A percentile compares a stretch with the other conserved stretches of the same genome.
Conservation (phyloP, 139 green algal species). For the Zygnema cylindricum region DNA sequence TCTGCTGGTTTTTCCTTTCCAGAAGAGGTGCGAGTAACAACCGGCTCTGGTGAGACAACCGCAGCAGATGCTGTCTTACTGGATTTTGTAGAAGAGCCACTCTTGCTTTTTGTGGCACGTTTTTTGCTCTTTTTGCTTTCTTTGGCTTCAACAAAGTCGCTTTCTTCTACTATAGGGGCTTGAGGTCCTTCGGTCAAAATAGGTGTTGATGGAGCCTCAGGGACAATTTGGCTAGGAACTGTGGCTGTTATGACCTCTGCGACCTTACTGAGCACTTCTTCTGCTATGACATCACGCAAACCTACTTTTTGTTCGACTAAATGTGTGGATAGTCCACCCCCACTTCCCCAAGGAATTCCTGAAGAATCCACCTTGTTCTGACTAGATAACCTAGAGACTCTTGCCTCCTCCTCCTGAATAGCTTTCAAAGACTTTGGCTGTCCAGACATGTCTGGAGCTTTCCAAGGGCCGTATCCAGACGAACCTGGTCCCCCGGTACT, state of each 20-base stretch:
- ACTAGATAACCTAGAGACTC: background rate
- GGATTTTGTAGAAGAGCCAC: background rate
- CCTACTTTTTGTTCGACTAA: background rate
- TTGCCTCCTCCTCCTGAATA: slow-evolving; percentile 52
- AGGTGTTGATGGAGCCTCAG: background rate
- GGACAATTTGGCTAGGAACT: background rate
- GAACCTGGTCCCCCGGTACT: background rate
- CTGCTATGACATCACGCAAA: slow-evolving; percentile 18
- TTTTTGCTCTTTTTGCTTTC: slow-evolving; percentile 52
- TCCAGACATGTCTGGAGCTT: background rate
- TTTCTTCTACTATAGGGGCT: slow-evolving; percentile 4
- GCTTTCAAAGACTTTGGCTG: slow-evolving; percentile 48
- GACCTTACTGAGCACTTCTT: slow-evolving; percentile 14
- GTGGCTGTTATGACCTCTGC: background rate
- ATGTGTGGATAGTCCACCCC: background rate
- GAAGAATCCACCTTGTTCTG: background rate
- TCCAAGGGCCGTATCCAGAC: background rate
- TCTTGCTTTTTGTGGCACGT: slow-evolving; percentile 33
- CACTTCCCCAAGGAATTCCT: background rate
- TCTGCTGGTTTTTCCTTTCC: slow-evolving; percentile 7
- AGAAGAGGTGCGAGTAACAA: background rate
- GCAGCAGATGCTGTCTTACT: background rate
- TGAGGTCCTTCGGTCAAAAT: background rate
- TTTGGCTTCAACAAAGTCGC: slow-evolving; percentile 52
- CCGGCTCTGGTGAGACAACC: slow-evolving; percentile 20